phyloP scores from a whole-genome alignment of 2,329 filamentous ascomycete genomes.

The Phaeophleospora eucalypticola region DNA sequence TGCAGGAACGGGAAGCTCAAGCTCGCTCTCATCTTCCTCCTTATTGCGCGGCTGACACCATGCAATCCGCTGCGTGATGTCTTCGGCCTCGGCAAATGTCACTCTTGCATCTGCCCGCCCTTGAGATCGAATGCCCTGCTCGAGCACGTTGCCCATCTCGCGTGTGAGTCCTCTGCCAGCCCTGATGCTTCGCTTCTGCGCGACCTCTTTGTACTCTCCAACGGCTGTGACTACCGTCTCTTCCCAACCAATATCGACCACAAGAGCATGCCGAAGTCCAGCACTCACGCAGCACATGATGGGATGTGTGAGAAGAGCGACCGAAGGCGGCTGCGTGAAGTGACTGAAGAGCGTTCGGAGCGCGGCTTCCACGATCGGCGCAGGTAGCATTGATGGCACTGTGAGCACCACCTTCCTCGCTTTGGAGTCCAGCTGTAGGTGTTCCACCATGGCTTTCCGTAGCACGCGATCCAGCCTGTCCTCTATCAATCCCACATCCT shows the following conservation, averaged over 20 bases:
- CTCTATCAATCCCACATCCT: slow-evolving; percentile 74
- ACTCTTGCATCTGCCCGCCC: slow-evolving; percentile 34
- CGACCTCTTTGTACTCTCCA: slow-evolving; percentile 85
- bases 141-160: slow-evolving; percentile 63
- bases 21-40: slow-evolving; percentile 3
- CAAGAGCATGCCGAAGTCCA: slow-evolving; percentile 77
- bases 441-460: slow-evolving; percentile 77
- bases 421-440: slow-evolving; percentile 66
- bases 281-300: slow-evolving; percentile 72
- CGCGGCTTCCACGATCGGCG: slow-evolving; percentile 69
- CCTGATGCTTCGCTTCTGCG: slow-evolving; percentile 64
- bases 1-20: slow-evolving; percentile 26
- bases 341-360: slow-evolving; percentile 78
- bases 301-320: slow-evolving; percentile 75
- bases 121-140: slow-evolving; percentile 51
- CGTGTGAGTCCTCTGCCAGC: slow-evolving; percentile 69
- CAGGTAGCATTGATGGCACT: slow-evolving; percentile 71
- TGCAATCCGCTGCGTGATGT: slow-evolving; percentile 67
- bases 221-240: slow-evolving; percentile 82
- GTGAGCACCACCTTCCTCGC: slow-evolving; percentile 66
- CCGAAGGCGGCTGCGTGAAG: slow-evolving; percentile 70
- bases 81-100: slow-evolving; percentile 73
- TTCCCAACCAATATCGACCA: slow-evolving; percentile 88
- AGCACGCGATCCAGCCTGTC: slow-evolving; percentile 83
- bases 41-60: slow-evolving; percentile 60